These are phyloP conservation scores for Sphaerosporella brunnea DNA, from an alignment of 495 filamentous ascomycete species.

Conservation along the genomic window DNA sequence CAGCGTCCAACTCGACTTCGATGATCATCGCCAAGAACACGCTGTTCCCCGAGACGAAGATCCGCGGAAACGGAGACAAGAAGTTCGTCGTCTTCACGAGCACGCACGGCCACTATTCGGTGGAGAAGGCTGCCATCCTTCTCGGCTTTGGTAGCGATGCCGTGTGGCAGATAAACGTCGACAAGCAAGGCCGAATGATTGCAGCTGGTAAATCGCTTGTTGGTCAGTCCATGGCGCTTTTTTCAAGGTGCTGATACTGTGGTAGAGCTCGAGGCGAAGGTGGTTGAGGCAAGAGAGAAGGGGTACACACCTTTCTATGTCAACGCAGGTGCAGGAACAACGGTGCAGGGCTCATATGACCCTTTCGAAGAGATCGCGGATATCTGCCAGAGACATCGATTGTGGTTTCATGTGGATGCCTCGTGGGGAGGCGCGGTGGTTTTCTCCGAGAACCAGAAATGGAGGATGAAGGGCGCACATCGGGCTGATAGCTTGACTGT, in stretches of 20 bases:
- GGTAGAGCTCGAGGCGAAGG: conserved; percentile 40
- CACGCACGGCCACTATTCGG: conserved; percentile 75
- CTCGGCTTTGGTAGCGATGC: conserved; percentile 60
- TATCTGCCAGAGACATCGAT: conserved; percentile 48
- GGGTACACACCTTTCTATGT: conserved; percentile 80
- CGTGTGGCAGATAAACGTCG: conserved; percentile 59
- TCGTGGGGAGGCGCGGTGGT: conserved; percentile 76
- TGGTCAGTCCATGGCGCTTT: background rate
- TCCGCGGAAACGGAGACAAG: conserved; percentile 43
- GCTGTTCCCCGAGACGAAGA: conserved; percentile 59
- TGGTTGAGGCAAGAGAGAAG: conserved; percentile 39
- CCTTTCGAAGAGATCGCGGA: conserved; percentile 52
- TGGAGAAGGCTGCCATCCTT: conserved; percentile 84
- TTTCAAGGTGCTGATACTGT: background rate
- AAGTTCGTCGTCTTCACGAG: conserved; percentile 75
- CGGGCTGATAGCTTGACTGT: conserved; percentile 64
- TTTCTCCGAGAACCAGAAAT: conserved; percentile 48
- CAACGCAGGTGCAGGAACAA: conserved; percentile 89
- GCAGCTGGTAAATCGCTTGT: conserved; percentile 24
- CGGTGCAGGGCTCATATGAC: conserved; percentile 80
- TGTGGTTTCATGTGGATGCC: conserved; percentile 87
- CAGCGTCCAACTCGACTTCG: conserved; percentile 67
- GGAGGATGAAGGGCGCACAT: conserved; percentile 50
- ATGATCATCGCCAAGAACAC: conserved; percentile 80
- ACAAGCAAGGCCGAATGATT: conserved; percentile 53